phyloP scores from a whole-genome alignment of 176 grass and related monocot species.

The Eleusine coracana region DNA sequence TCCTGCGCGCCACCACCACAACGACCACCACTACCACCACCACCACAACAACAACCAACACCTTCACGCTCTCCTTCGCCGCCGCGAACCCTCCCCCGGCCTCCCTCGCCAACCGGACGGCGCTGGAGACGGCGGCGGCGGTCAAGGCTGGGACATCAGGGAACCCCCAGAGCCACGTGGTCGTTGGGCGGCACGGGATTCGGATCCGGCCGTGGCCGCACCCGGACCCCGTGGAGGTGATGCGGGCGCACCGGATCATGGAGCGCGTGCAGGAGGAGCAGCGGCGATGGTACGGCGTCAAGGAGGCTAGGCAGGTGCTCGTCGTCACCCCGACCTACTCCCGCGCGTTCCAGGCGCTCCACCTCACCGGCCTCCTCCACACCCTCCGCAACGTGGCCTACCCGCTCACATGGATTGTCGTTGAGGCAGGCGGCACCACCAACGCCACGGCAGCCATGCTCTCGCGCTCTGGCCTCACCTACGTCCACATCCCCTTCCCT shows the following conservation, averaged over 20 bases:
- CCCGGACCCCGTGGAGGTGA: constrained; percentile 83
- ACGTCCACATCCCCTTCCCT: constrained; percentile 80
- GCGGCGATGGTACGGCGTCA: constrained; percentile 77
- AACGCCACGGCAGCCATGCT: constrained; percentile 73
- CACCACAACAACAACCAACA: constrained; percentile 59
- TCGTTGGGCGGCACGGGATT: constrained; percentile 87
- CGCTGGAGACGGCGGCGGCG: constrained; percentile 18
- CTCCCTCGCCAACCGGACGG: constrained; percentile 24
- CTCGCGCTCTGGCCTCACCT: constrained; percentile 53
- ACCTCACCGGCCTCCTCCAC: constrained; percentile 85
- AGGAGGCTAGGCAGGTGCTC: constrained; percentile 62
- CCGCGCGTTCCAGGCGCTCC: constrained; percentile 84
- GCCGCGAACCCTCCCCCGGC: constrained; percentile 44
- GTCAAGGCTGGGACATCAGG: not conserved
- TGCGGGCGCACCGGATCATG: constrained; percentile 84
- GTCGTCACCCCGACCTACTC: constrained; percentile 78
- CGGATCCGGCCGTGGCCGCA: constrained; percentile 95
- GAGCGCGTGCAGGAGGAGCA: constrained; percentile 89
- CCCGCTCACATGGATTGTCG: constrained; percentile 88
- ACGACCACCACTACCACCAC: constrained; percentile 30
- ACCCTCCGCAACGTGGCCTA: constrained; percentile 77
- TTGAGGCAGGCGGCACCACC: constrained; percentile 80
- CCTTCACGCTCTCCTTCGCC: constrained; percentile 77
- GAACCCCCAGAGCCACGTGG: constrained; percentile 70
- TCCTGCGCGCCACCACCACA: constrained; percentile 56